A percentile compares a stretch with the other conserved stretches of the same genome.
Evolutionary conservation across 2,329 filamentous ascomycete genomes (phyloP).

Genomic region (Ascochyta viciae-villosae): DNA sequence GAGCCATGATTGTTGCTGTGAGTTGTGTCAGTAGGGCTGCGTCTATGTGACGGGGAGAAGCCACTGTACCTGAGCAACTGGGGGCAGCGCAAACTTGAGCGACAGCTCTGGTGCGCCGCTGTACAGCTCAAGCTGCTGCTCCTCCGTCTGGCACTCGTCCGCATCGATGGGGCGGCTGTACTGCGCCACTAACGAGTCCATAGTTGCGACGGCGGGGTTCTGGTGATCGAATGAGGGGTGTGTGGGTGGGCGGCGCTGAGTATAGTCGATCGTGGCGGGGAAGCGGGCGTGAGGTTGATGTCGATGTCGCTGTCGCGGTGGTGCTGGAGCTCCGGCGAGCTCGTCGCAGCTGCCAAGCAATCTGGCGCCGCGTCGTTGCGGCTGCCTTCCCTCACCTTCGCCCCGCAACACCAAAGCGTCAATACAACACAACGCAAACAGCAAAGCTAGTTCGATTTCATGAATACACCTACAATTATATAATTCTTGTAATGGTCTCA

Average conservation of each 20-base stretch:
- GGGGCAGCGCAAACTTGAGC: conserved; percentile 93
- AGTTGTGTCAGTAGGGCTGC: conserved; percentile 6
- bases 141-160: conserved; percentile 75
- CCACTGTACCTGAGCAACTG: conserved; percentile 78
- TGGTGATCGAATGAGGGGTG: conserved; percentile 5
- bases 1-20: conserved; percentile 90
- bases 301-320: conserved; percentile 29
- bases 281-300: conserved; percentile 23
- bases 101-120: conserved; percentile 78
- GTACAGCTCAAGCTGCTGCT: conserved; percentile 73
- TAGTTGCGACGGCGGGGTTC: conserved; percentile 50
- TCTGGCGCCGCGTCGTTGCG: conserved; percentile 26
- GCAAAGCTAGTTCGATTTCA: background rate
- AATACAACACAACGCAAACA: background rate
- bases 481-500: background rate
- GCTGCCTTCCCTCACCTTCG: conserved; percentile 26
- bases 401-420: background rate
- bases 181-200: conserved; percentile 92
- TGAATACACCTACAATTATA: no score
- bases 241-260: background rate
- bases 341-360: conserved; percentile 24
- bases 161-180: conserved; percentile 83
- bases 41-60: background rate
- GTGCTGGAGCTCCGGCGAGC: conserved; percentile 32
- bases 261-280: conserved; percentile 16